Conservation (phyloP, 1,284 basidiomycete genomes). For the Leccinum subspadiceum region DNA sequence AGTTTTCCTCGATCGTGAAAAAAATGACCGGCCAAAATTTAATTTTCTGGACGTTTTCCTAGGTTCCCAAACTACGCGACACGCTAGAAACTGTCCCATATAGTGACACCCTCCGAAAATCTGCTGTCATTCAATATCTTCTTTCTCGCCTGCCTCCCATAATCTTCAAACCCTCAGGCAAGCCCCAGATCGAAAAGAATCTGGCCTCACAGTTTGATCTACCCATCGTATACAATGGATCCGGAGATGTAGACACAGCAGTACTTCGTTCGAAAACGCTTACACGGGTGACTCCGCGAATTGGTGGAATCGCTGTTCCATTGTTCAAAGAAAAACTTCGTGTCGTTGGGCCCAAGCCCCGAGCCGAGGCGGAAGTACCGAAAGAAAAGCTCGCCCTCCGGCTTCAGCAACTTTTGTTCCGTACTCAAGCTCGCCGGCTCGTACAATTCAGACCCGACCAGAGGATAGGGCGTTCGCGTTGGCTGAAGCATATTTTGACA, state of each 20-base stretch:
- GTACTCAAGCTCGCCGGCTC: constrained; percentile 14
- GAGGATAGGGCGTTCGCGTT: constrained; percentile 27
- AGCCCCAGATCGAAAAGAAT: not conserved
- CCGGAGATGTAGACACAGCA: constrained; percentile 48
- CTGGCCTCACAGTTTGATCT: not conserved
- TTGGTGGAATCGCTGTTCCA: constrained; percentile 47
- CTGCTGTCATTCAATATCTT: constrained; percentile 24
- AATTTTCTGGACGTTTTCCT: constrained; percentile 2
- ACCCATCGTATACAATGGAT: constrained; percentile 22
- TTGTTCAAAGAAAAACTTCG: constrained; percentile 51
- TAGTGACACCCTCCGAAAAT: constrained; percentile 22
- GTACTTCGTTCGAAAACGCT: constrained; percentile 43
- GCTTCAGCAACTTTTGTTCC: constrained; percentile 24
- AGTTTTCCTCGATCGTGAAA: constrained; percentile 14
- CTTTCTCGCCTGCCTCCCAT: constrained; percentile 16
- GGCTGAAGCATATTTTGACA: constrained; percentile 32
- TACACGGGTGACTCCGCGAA: constrained; percentile 60
- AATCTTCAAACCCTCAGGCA: constrained; percentile 12
- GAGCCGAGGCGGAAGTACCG: constrained; percentile 18
- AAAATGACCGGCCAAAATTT: not conserved
- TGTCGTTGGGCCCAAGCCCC: constrained; percentile 48
- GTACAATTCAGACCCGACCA: constrained; percentile 26
- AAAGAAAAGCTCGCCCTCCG: constrained; percentile 15
- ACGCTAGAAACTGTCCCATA: constrained; percentile 23
- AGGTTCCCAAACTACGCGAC: constrained; percentile 34